These are phyloP conservation scores for Haemoproteus tartakovskyi DNA, from an alignment of 169 alveolate genomes.

Conservation along the genomic window DNA sequence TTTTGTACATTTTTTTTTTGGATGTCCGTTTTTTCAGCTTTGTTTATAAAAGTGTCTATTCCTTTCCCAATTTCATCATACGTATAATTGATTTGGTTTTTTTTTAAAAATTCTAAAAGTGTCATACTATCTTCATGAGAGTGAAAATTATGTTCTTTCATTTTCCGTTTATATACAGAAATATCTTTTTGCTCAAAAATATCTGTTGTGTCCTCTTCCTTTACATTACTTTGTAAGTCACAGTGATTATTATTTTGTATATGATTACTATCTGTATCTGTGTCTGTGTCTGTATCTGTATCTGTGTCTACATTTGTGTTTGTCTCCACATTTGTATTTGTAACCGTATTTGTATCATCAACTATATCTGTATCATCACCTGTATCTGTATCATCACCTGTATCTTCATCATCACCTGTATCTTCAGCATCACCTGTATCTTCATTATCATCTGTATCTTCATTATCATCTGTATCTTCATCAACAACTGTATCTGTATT, in stretches of 20 bases:
- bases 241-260: too few species aligned
- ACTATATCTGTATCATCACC: neutral
- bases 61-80: slow-evolving; percentile 40
- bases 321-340: neutral
- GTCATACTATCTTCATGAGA: slow-evolving; percentile 6
- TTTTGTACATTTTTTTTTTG: too few species aligned
- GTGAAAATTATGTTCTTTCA: too few species aligned
- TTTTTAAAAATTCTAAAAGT: slow-evolving; percentile 26
- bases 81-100: slow-evolving; percentile 42
- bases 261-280: too few species aligned
- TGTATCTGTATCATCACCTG: neutral
- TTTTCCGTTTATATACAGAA: too few species aligned
- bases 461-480: neutral
- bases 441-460: neutral
- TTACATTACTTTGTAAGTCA: too few species aligned
- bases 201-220: too few species aligned
- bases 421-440: neutral
- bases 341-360: neutral
- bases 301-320: neutral
- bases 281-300: neutral
- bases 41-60: neutral
- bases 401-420: neutral
- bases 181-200: too few species aligned
- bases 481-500: neutral
- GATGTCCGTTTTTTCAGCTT: neutral